Evolutionary conservation across 371 early-diverging fungal species (phyloP), one percentile per base, ranked within the genome.

Genomic region (Encephalitozoon hellem): DNA sequence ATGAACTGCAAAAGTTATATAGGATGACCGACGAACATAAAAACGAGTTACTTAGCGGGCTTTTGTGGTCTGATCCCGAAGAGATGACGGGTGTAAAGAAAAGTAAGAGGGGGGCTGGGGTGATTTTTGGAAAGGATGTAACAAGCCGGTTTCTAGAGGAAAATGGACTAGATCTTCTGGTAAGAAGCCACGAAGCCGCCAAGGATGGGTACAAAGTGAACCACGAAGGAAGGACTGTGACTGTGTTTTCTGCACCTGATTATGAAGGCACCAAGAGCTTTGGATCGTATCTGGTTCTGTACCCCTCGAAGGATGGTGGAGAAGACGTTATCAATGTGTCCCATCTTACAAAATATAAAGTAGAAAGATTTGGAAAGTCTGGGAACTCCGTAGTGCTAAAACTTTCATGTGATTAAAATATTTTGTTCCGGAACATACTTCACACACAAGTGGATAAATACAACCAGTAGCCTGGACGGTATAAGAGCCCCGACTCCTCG

Each of bases 181-280:
- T 84, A 32, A 38, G 86, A 67, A 80, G 83, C 18, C 86, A 85
- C 65, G 84, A 85, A 69, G 67, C 82, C 23, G 83, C 79, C 5
- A 69, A 77, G 43, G 80, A 84, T 69, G 86, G 86, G 28, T 84
- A 81, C 63, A 80, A 79, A 63, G 78, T 80, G 52, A 78, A 84
- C 69, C 81, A 72, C 59, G 80, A 80, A 49, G 68, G 67, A 69
- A 77, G 54, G 41, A 52, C 64, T 28, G 77, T 85, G 1, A 86
- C 86, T 67, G 77, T 86, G 4, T 86, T 84, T 84, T 74, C 78
- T 59, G 86, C 86, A 43, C 86, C 86, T 23, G 73, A 86, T 67
- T 86, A 85, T 77, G 79, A 81, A 67, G 77, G 79, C 47, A 69
- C 77, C 23, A 72, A 74, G 75, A 76, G 72, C 15, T 78, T 69